Conservation (phyloP, 306 rosid genomes). For the Lathyrus sativus region DNA sequence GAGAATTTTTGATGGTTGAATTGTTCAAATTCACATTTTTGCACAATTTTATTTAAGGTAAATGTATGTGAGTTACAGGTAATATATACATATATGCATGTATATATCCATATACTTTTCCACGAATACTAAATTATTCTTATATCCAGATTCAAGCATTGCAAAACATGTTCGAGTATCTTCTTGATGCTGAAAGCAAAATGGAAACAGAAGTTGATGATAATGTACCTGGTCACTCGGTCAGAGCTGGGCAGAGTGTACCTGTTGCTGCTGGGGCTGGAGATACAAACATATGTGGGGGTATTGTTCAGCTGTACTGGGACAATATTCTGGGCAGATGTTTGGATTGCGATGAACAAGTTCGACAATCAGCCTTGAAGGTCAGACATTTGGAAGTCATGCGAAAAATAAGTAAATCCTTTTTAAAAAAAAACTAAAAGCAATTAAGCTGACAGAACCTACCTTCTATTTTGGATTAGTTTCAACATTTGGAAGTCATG, state of each 20-base stretch:
- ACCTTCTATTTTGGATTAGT: slow-evolving; percentile 25
- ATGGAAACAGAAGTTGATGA: slow-evolving; percentile 66
- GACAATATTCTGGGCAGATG: slow-evolving; percentile 78
- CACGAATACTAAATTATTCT: slow-evolving; percentile 44
- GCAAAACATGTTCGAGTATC: slow-evolving; percentile 92
- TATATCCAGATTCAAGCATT: slow-evolving; percentile 83
- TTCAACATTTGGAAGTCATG: slow-evolving; percentile 28
- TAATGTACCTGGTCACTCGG: slow-evolving; percentile 47
- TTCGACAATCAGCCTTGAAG: slow-evolving; percentile 89
- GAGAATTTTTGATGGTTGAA: background rate
- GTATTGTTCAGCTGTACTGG: slow-evolving; percentile 95
- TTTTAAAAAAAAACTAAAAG: background rate
- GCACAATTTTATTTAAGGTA: background rate
- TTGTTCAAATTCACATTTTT: background rate
- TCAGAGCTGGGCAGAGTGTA: slow-evolving; percentile 69
- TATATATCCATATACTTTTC: background rate
- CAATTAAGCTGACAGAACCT: slow-evolving; percentile 6
- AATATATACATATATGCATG: background rate
- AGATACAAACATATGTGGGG: slow-evolving; percentile 98
- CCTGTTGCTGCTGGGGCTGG: slow-evolving; percentile 99
- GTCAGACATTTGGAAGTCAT: slow-evolving; percentile 45
- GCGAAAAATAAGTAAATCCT: slow-evolving; percentile 1
- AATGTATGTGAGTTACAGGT: background rate
- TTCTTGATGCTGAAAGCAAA: slow-evolving; percentile 89
- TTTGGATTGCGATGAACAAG: slow-evolving; percentile 73